These are phyloP conservation scores for Ascosphaera aggregata DNA, from an alignment of 2,329 filamentous ascomycete species.

Conservation along the genomic window DNA sequence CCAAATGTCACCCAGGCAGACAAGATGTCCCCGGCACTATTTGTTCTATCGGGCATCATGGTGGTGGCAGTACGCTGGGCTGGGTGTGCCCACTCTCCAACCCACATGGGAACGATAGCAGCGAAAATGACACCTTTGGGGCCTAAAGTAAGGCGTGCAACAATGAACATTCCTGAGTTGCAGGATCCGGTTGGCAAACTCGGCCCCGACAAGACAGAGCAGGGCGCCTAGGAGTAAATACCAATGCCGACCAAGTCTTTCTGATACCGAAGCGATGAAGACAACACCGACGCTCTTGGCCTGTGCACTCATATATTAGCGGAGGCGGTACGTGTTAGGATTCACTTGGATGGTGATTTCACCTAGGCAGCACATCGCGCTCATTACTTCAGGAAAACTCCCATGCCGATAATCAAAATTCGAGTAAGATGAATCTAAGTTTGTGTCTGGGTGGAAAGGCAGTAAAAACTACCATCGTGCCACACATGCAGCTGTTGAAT, in stretches of 20 bases:
- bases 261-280: constrained; percentile 17
- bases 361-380: constrained; percentile 2
- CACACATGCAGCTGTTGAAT: constrained; percentile 1
- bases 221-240: constrained; percentile 19
- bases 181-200: neutral
- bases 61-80: constrained; percentile 16
- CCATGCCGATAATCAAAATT: constrained; percentile 1
- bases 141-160: constrained; percentile 12
- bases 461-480: constrained; percentile 1
- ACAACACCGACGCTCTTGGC: constrained; percentile 3
- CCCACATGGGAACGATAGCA: constrained; percentile 12
- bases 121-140: constrained; percentile 11
- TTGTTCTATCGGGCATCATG: constrained; percentile 19
- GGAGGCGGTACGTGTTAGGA: constrained; percentile 6
- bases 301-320: constrained; percentile 3
- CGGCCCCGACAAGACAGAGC: neutral
- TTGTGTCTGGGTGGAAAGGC: too few relatives aligned
- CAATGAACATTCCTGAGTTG: constrained; percentile 8
- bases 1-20: neutral
- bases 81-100: constrained; percentile 17
- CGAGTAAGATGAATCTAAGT: too few relatives aligned
- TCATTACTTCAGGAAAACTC: constrained; percentile 1
- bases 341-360: neutral
- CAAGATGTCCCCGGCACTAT: constrained; percentile 22
- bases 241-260: constrained; percentile 29